Evolutionary conservation across 2,329 filamentous ascomycete genomes (phyloP).

Genomic region (Trichophyton rubrum): DNA sequence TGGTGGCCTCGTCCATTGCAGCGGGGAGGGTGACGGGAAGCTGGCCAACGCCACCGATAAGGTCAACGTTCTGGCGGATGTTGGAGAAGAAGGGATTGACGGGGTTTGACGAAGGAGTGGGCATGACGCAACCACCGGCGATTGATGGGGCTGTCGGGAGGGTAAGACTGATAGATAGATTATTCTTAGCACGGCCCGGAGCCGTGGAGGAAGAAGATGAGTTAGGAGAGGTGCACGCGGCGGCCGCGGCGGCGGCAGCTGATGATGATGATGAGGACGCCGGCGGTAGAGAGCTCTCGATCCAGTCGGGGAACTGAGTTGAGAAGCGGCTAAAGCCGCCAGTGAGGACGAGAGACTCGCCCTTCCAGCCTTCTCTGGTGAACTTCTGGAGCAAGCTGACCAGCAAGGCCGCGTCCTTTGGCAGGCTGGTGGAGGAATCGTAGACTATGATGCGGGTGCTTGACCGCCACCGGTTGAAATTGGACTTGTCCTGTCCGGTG

Average conservation of each 20-base stretch:
- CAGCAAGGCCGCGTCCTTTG: constrained; percentile 68
- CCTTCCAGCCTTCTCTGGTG: constrained; percentile 65
- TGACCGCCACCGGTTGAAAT: constrained; percentile 64
- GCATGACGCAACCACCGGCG: constrained; percentile 73
- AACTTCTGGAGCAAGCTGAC: constrained; percentile 93
- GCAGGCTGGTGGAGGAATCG: constrained; percentile 61
- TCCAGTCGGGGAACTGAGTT: constrained; percentile 49
- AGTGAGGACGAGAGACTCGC: constrained; percentile 59
- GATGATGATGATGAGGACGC: too few species aligned
- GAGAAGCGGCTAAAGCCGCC: constrained; percentile 72
- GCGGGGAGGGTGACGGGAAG: constrained; percentile 49
- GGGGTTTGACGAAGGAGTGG: constrained; percentile 45
- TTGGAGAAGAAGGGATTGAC: constrained; percentile 90
- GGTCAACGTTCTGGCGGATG: constrained; percentile 91
- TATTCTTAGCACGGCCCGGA: constrained; percentile 27
- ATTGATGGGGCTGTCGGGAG: constrained; percentile 41
- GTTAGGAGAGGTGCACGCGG: too few species aligned
- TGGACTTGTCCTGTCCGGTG: constrained; percentile 52
- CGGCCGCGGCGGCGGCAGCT: too few species aligned
- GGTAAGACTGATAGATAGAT: constrained; percentile 40
- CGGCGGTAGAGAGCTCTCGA: constrained; percentile 39
- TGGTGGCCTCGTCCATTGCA: constrained; percentile 36
- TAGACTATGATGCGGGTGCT: constrained; percentile 75
- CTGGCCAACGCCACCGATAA: constrained; percentile 85
- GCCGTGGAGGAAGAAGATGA: background rate